Evolutionary conservation across 345 rosid genomes (phyloP).

Genomic region (Triadica sebifera): DNA sequence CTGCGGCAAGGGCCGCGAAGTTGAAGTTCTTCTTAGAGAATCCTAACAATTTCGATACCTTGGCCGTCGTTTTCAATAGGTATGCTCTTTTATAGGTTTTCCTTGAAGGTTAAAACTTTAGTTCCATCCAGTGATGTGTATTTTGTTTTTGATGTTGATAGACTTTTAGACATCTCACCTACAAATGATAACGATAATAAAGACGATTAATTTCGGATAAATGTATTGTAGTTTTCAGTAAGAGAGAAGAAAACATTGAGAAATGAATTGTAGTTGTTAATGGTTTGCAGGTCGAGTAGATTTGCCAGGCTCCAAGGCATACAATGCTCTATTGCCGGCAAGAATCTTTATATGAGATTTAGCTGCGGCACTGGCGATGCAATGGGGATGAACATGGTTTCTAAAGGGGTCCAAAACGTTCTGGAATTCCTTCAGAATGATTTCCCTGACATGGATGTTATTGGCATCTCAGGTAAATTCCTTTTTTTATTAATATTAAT

Average conservation of each 20-base stretch:
- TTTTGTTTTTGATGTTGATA: not conserved
- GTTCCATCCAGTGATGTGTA: not conserved
- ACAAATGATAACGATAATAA: not conserved
- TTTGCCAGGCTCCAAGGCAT: slow-evolving; percentile 68
- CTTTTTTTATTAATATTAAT: not conserved
- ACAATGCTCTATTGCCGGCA: slow-evolving; percentile 63
- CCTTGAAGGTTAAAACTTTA: not conserved
- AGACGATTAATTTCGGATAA: too few relatives aligned
- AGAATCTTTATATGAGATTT: slow-evolving; percentile 73
- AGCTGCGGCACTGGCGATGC: slow-evolving; percentile 83
- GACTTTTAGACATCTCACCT: not conserved
- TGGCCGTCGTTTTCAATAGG: slow-evolving; percentile 74
- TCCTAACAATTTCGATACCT: slow-evolving; percentile 62
- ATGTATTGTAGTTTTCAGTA: too few relatives aligned
- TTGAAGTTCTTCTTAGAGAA: slow-evolving; percentile 78
- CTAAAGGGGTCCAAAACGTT: slow-evolving; percentile 91
- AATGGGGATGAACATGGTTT: slow-evolving; percentile 97
- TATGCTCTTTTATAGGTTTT: slow-evolving; percentile 3
- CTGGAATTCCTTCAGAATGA: slow-evolving; percentile 68
- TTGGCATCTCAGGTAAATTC: slow-evolving; percentile 67
- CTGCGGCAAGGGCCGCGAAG: slow-evolving; percentile 60
- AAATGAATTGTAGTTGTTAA: too few relatives aligned
- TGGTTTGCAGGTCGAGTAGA: slow-evolving; percentile 66
- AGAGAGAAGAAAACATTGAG: too few relatives aligned
- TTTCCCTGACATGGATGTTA: slow-evolving; percentile 85